A percentile compares a stretch with the other conserved stretches of the same genome.
phyloP scores from a whole-genome alignment of 345 rosid species.

The Lumnitzera littorea region DNA sequence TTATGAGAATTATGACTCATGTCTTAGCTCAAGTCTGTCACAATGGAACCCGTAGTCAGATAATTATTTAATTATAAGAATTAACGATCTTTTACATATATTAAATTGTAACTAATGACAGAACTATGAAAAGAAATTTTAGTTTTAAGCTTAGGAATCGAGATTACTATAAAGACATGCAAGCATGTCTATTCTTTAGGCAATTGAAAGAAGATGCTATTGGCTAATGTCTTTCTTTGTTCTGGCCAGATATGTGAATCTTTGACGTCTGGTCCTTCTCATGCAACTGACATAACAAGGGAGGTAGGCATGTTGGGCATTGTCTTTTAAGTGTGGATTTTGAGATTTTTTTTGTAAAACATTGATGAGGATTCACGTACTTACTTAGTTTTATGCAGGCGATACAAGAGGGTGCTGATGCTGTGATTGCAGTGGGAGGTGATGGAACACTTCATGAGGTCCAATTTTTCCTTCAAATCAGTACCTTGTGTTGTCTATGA shows the following conservation, averaged over 20 bases:
- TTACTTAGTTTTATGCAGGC: conserved; percentile 37
- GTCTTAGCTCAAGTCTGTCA: no score
- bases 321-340: conserved; percentile 1
- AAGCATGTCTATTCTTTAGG: no score
- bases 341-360: neutral
- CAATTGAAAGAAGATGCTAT: no score
- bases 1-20: no score
- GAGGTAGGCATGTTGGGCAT: conserved; percentile 41
- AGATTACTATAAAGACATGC: no score
- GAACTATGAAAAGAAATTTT: no score
- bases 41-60: no score
- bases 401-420: conserved; percentile 86
- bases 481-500: neutral
- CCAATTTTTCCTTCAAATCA: neutral
- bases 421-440: conserved; percentile 98
- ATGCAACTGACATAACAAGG: conserved; percentile 90
- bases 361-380: neutral
- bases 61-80: no score
- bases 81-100: no score
- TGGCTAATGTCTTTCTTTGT: neutral
- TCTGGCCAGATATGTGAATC: conserved; percentile 67
- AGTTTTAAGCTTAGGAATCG: no score
- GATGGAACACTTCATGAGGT: conserved; percentile 99
- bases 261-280: conserved; percentile 83
- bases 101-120: no score